Conservation (phyloP, 164 flowering plant genomes). For the Aristolochia fimbriata region DNA sequence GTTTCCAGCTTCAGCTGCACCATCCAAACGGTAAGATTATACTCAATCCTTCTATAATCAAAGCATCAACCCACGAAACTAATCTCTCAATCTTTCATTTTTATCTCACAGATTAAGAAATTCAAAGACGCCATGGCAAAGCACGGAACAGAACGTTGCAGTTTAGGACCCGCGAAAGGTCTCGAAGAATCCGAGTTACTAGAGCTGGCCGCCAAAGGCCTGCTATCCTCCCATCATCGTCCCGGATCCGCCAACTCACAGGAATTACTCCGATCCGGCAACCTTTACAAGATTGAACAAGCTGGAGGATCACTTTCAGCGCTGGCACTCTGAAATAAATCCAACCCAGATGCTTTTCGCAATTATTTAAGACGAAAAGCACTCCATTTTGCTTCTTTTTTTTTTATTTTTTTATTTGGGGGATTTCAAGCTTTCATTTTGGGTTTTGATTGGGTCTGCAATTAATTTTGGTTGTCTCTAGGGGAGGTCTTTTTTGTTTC, state of each 20-base stretch:
- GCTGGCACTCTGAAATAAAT: not conserved
- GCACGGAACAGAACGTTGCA: constrained; percentile 39
- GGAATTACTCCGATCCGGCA: not conserved
- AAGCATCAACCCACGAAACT: too few species aligned
- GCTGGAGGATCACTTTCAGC: not conserved
- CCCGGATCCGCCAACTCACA: not conserved
- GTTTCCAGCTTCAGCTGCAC: constrained; percentile 89
- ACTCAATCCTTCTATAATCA: too few species aligned
- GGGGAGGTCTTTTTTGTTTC: too few species aligned
- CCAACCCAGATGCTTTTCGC: too few species aligned
- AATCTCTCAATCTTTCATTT: not conserved
- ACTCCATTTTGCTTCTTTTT: too few species aligned
- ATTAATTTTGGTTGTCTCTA: too few species aligned
- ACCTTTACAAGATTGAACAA: not conserved
- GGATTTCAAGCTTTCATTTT: too few species aligned
- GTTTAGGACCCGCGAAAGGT: constrained; percentile 66
- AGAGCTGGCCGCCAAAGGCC: constrained; percentile 35
- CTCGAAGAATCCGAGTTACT: constrained; percentile 56
- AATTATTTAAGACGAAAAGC: too few species aligned
- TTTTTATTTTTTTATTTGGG: too few species aligned
- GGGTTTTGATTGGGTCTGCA: too few species aligned
- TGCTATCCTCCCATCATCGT: constrained; percentile 21
- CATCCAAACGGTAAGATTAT: constrained; percentile 61
- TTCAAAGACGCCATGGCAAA: constrained; percentile 75
- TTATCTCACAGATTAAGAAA: constrained; percentile 55